These are phyloP conservation scores for Sphaerostilbella broomeana DNA, from an alignment of 2,329 filamentous ascomycete species.

Conservation along the genomic window DNA sequence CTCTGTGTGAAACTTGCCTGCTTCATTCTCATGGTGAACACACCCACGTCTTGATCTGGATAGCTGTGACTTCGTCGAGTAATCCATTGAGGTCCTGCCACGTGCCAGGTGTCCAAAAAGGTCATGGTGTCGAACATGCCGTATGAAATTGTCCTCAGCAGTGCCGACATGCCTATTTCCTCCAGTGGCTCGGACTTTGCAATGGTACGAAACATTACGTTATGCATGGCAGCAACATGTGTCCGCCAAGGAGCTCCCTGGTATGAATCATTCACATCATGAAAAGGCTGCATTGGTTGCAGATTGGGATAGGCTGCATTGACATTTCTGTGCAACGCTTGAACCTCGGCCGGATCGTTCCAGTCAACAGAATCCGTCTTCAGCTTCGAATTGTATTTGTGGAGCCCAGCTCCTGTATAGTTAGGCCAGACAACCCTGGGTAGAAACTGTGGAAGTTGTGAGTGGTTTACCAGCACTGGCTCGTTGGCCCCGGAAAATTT, in stretches of 20 bases:
- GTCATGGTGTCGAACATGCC: slow-evolving; percentile 16
- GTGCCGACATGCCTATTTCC: slow-evolving; percentile 9
- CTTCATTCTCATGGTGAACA: slow-evolving; percentile 6
- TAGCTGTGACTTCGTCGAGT: too few species aligned
- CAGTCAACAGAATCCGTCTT: not conserved
- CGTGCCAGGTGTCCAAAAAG: slow-evolving; percentile 10
- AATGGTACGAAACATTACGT: slow-evolving; percentile 11
- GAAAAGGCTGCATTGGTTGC: slow-evolving; percentile 16
- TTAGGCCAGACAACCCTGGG: too few species aligned
- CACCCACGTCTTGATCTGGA: too few species aligned
- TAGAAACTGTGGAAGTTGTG: not conserved
- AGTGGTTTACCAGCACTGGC: not conserved
- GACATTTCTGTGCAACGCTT: slow-evolving; percentile 1
- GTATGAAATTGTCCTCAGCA: slow-evolving; percentile 16
- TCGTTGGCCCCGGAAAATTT: not conserved
- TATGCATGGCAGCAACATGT: slow-evolving; percentile 15
- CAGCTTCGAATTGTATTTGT: not conserved
- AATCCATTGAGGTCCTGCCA: too few species aligned
- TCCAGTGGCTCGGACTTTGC: not conserved
- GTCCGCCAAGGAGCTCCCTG: slow-evolving; percentile 9
- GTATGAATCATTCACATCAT: slow-evolving; percentile 8
- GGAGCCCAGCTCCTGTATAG: not conserved
- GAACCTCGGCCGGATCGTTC: not conserved
- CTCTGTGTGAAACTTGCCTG: slow-evolving; percentile 10
- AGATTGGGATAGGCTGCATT: slow-evolving; percentile 9